Percentiles rank a stretch among this genome's conserved stretches.
Conservation (phyloP, 1,139 yeast species). For the Pichiaceae sp. region DNA sequence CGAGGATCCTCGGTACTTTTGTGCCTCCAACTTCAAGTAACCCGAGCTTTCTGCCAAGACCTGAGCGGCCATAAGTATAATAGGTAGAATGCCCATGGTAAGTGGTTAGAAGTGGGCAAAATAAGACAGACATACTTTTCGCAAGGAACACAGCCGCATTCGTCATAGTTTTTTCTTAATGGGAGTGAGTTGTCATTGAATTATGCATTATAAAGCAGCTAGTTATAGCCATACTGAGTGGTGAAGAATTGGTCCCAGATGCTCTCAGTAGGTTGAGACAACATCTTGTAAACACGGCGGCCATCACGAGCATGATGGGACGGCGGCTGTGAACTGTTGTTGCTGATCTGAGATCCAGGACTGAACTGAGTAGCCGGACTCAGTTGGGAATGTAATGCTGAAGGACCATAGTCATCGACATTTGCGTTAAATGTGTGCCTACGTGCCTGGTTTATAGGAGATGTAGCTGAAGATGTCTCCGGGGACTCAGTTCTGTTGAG, state of each 20-base stretch:
- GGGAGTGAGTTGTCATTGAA: too few species aligned
- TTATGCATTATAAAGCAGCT: background rate
- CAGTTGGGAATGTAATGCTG: too few species aligned
- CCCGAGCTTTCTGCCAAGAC: background rate
- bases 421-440: background rate
- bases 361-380: background rate
- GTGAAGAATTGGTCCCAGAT: slow-evolving; percentile 76
- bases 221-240: slow-evolving; percentile 12
- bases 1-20: slow-evolving; percentile 22
- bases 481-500: slow-evolving; percentile 16
- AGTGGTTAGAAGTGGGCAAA: background rate
- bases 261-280: slow-evolving; percentile 59
- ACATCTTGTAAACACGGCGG: slow-evolving; percentile 48
- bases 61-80: background rate
- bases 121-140: background rate
- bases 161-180: background rate
- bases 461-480: slow-evolving; percentile 13
- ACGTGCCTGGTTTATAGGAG: background rate
- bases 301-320: slow-evolving; percentile 43
- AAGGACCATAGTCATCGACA: background rate
- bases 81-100: background rate
- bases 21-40: slow-evolving; percentile 13
- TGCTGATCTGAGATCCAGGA: background rate
- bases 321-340: too few species aligned
- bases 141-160: too few species aligned